These are phyloP conservation scores for Geopyxis carbonaria DNA, from an alignment of 495 filamentous ascomycete genomes.

Conservation along the genomic window DNA sequence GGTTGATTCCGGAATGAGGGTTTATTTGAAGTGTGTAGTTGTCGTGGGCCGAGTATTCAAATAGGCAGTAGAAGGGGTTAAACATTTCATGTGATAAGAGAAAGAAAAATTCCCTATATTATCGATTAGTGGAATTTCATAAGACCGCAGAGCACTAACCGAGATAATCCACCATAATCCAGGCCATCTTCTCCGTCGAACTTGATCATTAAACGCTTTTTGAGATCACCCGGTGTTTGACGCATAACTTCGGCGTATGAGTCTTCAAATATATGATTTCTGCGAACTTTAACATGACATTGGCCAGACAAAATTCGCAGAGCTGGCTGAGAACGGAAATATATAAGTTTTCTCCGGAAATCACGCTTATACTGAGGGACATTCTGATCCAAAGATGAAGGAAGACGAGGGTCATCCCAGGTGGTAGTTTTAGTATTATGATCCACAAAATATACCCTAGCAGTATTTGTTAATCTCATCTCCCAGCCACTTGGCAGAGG, in stretches of 20 bases:
- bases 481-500: conserved; percentile 96
- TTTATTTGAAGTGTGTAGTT: conserved; percentile 99
- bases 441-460: conserved; percentile 94
- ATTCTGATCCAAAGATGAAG: conserved; percentile 92
- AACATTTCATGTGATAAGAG: conserved; percentile 99
- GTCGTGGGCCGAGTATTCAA: conserved; percentile 99
- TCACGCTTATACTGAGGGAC: conserved; percentile 99
- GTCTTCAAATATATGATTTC: conserved; percentile 95
- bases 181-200: conserved; percentile 97
- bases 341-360: conserved; percentile 93
- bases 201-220: conserved; percentile 98
- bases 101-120: conserved; percentile 90
- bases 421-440: conserved; percentile 99
- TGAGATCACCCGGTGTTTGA: conserved; percentile 86
- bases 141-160: conserved; percentile 29
- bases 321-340: conserved; percentile 95
- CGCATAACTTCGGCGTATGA: conserved; percentile 97
- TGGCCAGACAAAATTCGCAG: conserved; percentile 89
- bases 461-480: conserved; percentile 97
- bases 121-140: conserved; percentile 20
- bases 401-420: conserved; percentile 95
- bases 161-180: conserved; percentile 93
- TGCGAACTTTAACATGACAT: conserved; percentile 92
- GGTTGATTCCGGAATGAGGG: conserved; percentile 97
- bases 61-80: conserved; percentile 98